Base-by-base conservation (phyloP, 2,329 filamentous ascomycete species). In the Diaporthe sp. region DNA sequence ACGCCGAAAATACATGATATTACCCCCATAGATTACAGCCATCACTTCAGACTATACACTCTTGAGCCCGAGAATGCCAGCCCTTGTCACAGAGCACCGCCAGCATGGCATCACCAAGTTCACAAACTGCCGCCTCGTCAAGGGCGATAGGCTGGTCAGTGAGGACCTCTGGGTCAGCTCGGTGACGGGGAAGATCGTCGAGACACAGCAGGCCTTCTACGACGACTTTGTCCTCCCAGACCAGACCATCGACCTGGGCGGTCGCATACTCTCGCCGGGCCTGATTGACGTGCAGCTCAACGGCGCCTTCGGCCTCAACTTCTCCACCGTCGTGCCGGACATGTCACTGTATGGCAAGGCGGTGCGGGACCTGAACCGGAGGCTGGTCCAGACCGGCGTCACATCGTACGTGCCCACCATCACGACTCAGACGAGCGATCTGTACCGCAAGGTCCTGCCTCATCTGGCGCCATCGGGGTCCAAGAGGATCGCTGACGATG, bases 251-350 rank as follows among this genome's bases (percentile, higher is more conserved):
- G 92, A 98, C 80, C 91, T 98, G 1, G 90, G 92, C 69, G 95
- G 95, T 74, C 94, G 94, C 79, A 96, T 98, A 77, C 82, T 98
- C 28, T 91, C 94, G 0, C 95, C 96, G 0, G 96, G 96, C 35
- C 89, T 98, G 81, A 97, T 98, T 79, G 96, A 98, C 78, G 93
- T 93, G 70, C 96, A 98, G 83, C 91, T 98, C 78, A 98, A 98
- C 80, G 96, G 96, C 64, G 95, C 94, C 13, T 96, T 95, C 80
- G 95, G 95, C 73, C 97, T 98, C 87, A 96, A 98, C 86, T 97
- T 96, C 83, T 96, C 94, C 2, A 90, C 91, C 1, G 87, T 95
- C 12, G 91, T 94, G 17, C 87, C 91, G 17, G 89, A 92, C 78
- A 90, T 89, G 82, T 84, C 87, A 61, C 87, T 89, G 67, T 97